Conservation (phyloP, 2,329 filamentous ascomycete genomes). For the Fusarium phyllophilum region DNA sequence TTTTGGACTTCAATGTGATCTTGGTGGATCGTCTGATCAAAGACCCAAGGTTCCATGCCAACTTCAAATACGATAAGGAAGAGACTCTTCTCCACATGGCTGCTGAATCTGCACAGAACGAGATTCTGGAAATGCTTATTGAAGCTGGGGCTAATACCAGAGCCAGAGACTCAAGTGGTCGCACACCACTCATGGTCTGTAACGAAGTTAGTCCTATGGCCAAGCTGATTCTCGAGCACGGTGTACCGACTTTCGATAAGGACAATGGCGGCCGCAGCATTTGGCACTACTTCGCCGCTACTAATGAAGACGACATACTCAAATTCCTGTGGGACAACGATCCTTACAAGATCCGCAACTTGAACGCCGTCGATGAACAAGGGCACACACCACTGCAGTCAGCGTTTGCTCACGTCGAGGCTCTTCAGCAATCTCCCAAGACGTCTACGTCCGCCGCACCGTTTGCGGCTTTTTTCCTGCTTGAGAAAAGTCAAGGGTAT, state of each 20-base stretch:
- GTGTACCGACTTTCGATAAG: constrained; percentile 43
- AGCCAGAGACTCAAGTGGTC: constrained; percentile 41
- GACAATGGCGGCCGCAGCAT: constrained; percentile 49
- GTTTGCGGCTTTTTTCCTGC: constrained; percentile 26
- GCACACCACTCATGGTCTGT: constrained; percentile 51
- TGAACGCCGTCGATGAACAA: constrained; percentile 30
- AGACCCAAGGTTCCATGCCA: constrained; percentile 48
- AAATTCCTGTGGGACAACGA: constrained; percentile 47
- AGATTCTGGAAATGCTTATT: constrained; percentile 45
- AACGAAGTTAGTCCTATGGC: constrained; percentile 43
- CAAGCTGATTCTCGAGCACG: constrained; percentile 41
- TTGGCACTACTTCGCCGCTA: constrained; percentile 52
- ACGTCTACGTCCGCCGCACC: background rate
- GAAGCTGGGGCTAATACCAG: constrained; percentile 44
- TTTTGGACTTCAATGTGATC: constrained; percentile 41
- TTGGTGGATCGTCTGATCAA: constrained; percentile 43
- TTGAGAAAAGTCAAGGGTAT: constrained; percentile 20
- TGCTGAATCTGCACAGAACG: constrained; percentile 37
- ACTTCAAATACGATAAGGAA: constrained; percentile 30
- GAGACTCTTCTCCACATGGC: constrained; percentile 44
- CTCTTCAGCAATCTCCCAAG: constrained; percentile 2
- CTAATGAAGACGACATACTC: constrained; percentile 45
- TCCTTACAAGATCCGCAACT: constrained; percentile 41
- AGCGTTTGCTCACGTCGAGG: constrained; percentile 41
- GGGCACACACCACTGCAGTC: constrained; percentile 48